Conservation (phyloP, 2,329 filamentous ascomycete genomes). For the Botrytis paeoniae region DNA sequence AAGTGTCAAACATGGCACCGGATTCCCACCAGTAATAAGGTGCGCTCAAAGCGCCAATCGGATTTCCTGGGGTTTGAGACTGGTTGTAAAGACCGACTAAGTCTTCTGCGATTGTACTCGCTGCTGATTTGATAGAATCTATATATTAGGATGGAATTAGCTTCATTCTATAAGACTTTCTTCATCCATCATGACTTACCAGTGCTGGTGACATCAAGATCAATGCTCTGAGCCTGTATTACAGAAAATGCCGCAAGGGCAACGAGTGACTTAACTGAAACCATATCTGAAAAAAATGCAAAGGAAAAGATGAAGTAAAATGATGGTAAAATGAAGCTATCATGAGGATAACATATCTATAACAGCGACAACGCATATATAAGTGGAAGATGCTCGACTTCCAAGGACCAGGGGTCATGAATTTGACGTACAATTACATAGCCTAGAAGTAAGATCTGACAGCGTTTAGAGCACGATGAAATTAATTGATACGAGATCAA, state of each 20-base stretch:
- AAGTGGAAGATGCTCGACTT: background rate
- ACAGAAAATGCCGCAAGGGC: constrained; percentile 26
- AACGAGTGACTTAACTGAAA: constrained; percentile 22
- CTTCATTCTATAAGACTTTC: background rate
- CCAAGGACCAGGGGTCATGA: background rate
- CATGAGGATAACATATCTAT: background rate
- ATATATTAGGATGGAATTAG: background rate
- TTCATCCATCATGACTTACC: constrained; percentile 14
- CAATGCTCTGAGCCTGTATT: constrained; percentile 19
- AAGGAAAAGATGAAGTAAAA: background rate
- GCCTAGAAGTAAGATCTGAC: background rate
- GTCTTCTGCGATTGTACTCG: constrained; percentile 25
- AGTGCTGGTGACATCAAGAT: constrained; percentile 22
- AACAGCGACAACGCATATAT: background rate
- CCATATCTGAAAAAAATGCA: constrained; percentile 10
- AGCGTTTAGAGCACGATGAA: background rate
- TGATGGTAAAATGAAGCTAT: background rate
- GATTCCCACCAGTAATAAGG: constrained; percentile 64
- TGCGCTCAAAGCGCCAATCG: constrained; percentile 22
- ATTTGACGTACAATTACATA: background rate
- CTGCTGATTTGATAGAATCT: constrained; percentile 31
- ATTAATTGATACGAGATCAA: background rate
- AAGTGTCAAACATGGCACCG: constrained; percentile 63
- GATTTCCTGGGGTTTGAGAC: constrained; percentile 23
- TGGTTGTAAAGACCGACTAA: constrained; percentile 28